phyloP scores from a whole-genome alignment of 768 basidiomycete species.

The Mycena galopus region DNA sequence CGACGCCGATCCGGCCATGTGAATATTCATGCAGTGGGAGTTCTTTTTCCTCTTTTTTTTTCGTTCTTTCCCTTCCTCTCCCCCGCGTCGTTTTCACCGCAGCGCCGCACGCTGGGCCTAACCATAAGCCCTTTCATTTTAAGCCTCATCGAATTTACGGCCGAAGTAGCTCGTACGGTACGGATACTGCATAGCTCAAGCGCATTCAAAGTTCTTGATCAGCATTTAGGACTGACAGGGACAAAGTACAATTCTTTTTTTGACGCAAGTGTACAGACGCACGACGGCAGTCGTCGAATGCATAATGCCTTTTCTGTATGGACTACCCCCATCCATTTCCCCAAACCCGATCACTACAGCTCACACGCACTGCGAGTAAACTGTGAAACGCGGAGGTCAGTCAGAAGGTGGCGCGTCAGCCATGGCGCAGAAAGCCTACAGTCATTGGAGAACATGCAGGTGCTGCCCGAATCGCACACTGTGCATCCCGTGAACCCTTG shows the following conservation, averaged over 20 bases:
- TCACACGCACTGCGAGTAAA: conserved; percentile 23
- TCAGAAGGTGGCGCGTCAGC: not conserved
- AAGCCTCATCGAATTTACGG: not conserved
- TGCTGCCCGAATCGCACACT: conserved; percentile 18
- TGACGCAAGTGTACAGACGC: conserved; percentile 7
- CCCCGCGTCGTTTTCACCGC: conserved; percentile 9
- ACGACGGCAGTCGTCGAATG: conserved; percentile 14
- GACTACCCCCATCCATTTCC: conserved; percentile 21
- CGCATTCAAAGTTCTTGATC: conserved; percentile 10
- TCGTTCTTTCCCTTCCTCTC: conserved; percentile 7
- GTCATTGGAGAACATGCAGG: conserved; percentile 15
- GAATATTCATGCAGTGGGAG: conserved; percentile 2
- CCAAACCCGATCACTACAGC: conserved; percentile 11
- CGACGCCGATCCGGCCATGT: conserved; percentile 1
- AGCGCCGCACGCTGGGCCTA: conserved; percentile 1
- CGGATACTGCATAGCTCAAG: conserved; percentile 1
- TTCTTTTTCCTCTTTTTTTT: not conserved
- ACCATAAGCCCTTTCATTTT: conserved; percentile 8
- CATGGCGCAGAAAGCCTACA: conserved; percentile 15
- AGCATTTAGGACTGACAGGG: conserved; percentile 10
- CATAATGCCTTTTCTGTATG: conserved; percentile 15
- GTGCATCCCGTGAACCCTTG: conserved; percentile 26
- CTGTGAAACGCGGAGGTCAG: conserved; percentile 15
- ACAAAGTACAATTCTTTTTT: conserved; percentile 19
- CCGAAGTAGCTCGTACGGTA: not conserved